Base-by-base conservation (phyloP, 306 rosid genomes). In the Quercus mongolica region DNA sequence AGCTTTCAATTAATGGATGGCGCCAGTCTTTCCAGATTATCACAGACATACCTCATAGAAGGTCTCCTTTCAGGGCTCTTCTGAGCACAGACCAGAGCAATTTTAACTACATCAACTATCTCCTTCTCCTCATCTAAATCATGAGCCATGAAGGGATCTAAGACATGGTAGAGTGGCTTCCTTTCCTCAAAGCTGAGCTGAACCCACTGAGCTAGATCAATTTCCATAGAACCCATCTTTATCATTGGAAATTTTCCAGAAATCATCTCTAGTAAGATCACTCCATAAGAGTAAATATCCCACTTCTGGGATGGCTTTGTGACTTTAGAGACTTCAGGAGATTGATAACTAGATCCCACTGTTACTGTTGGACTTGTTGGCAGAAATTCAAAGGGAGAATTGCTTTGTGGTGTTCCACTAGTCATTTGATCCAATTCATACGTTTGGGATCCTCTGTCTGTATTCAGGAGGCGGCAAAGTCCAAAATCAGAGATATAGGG, bases 231-330 rank as follows among this genome's bases (percentile, higher is more conserved):
- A 65, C 88, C 89, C 26, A 83, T 83, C 46, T 79, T 87, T 72
- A 83, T 80, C 13, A 88, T 28, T 14, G 91, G 88, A 77, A 88
- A 71, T 74, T 87, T 83, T 28, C 86, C 90, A 0, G 87, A 79
- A 72, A 88, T 84, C 80, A 88, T 82, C 70, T 84, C 90, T 2
- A 88, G 85, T 41, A 88, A 76, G 63, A 86, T 84, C 71, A 86
- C 90, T 26, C 92, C 92, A 19, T 71, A 86, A 4, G 92, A 86
- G 74, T 86, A 88, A 26, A 86, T 80, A 56, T 88, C 92, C 92
- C 88, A 88, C 75, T 88, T 88, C 74, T 88, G 92, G 0, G 92
- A 88, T 68, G 90, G 92, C 68, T 86, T 88, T 62, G 84, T 78
- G 76, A 82, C 77, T 78, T 82, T 84, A 26, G 80, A 71, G 4